Percentiles rank a stretch among this genome's conserved stretches.
phyloP scores from a whole-genome alignment of 768 basidiomycete species.

The Lactarius hatsudake region DNA sequence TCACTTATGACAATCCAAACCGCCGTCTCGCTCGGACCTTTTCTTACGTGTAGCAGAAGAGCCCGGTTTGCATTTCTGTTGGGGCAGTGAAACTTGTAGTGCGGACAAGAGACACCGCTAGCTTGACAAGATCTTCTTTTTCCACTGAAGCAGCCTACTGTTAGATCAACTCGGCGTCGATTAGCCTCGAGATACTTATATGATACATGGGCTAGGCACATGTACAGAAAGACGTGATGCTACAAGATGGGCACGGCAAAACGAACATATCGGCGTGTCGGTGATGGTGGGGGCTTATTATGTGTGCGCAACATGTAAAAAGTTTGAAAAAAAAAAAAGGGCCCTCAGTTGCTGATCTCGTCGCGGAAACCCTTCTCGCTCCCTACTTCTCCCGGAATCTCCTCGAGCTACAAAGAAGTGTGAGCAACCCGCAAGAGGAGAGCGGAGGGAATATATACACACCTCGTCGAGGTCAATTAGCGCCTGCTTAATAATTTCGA shows the following conservation, averaged over 20 bases:
- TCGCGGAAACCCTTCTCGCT: slow-evolving; percentile 59
- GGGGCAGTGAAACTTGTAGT: not conserved
- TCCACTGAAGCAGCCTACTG: not conserved
- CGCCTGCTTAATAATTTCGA: slow-evolving; percentile 72
- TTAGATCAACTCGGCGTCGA: not conserved
- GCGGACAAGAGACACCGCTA: not conserved
- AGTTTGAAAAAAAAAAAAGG: not conserved
- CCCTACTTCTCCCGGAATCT: slow-evolving; percentile 63
- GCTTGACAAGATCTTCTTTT: not conserved
- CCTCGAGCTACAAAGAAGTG: slow-evolving; percentile 42
- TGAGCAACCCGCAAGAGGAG: slow-evolving; percentile 32
- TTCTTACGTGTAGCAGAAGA: not conserved
- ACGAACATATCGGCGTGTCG: not conserved
- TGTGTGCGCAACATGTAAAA: not conserved
- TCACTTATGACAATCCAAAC: too few relatives aligned
- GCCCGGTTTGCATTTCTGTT: not conserved
- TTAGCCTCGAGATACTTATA: not conserved
- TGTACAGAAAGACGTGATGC: not conserved
- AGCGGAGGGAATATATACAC: slow-evolving; percentile 28
- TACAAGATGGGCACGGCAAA: not conserved
- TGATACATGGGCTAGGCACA: not conserved
- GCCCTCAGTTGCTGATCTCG: slow-evolving; percentile 33
- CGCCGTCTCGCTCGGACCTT: not conserved
- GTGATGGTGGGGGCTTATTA: not conserved
- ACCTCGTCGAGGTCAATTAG: slow-evolving; percentile 81